Base-by-base conservation (phyloP, 305 asterid species). In the Fraxinus baroniana region DNA sequence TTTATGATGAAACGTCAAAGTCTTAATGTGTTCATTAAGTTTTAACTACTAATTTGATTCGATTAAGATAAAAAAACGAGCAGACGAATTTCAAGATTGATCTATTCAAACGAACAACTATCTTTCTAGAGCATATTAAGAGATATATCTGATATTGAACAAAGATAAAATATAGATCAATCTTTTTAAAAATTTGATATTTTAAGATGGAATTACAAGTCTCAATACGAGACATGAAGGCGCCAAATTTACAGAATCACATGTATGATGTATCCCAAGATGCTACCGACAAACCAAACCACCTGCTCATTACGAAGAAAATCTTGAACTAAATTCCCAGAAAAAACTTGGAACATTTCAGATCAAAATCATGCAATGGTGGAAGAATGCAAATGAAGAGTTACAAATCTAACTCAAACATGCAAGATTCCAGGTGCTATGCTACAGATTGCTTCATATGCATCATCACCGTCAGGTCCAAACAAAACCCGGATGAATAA, bases 361-460 rank as follows among this genome's bases (percentile, higher is more conserved):
- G 30, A 60, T 60, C 70, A 60, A 60, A 60, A 20, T 60, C 71
- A 62, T 22, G 72, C 32, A 64, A 24, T 8, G 33, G 72, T 22
- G 17, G 32, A 64, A 9, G 72, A 64, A 64, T 64, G 33, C 35
- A 64, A 64, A 64, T 64, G 72, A 8, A 60, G 71, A 60, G 5
- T 60, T 8, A 18, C 93, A 68, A 85, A 83, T 84, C 91, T 94
- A 64, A 86, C 44, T 32, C 92, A 95, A 24, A 82, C 80, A 88
- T 84, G 35, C 92, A 90, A 86, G 93, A 91, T 91, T 90, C 91
- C 77, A 86, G 98, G 79, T 87, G 97, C 85, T 89, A 91, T 87
- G 97, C 85, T 89, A 91, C 85, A 94, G 97, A 52, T 52, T 89
- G 89, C 95, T 77, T 89, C 97, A 0, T 87, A 89, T 83, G 95